Evolutionary conservation across 331 rosid genomes (phyloP).

Genomic region (Stylosanthes scabra): DNA sequence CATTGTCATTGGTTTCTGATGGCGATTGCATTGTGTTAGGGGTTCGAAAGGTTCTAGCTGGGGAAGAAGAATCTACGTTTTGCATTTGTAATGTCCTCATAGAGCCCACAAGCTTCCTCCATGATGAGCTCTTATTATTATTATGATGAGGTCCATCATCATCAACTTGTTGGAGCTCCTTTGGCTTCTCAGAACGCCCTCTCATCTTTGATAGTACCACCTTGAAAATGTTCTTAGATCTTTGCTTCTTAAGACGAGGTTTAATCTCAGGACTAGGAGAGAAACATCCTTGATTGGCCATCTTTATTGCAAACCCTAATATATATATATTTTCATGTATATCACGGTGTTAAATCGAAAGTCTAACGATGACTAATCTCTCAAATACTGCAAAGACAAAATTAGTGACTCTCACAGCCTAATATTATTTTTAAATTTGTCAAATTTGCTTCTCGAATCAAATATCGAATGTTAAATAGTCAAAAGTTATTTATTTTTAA

Average conservation of each 20-base stretch:
- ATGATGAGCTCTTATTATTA: too few relatives aligned
- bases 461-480: too few relatives aligned
- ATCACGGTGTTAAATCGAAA: too few relatives aligned
- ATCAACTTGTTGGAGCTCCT: neutral
- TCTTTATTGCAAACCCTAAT: too few relatives aligned
- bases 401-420: too few relatives aligned
- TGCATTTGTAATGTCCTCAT: conserved; percentile 75
- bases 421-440: too few relatives aligned
- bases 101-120: conserved; percentile 62
- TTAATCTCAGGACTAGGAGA: neutral
- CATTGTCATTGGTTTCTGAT: neutral
- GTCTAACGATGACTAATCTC: too few relatives aligned
- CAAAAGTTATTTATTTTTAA: too few relatives aligned
- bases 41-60: neutral
- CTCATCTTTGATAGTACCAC: conserved; percentile 58
- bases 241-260: conserved; percentile 26
- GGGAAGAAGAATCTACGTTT: conserved; percentile 4
- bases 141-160: conserved; percentile 4
- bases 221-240: conserved; percentile 49
- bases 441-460: too few relatives aligned
- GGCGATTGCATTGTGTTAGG: neutral
- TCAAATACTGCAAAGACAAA: too few relatives aligned
- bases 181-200: conserved; percentile 48
- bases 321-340: too few relatives aligned
- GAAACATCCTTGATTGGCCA: too few relatives aligned